A percentile compares a stretch with the other conserved stretches of the same genome.
Evolutionary conservation across 2,329 filamentous ascomycete species (phyloP).

Genomic region (Whalleya microplaca): DNA sequence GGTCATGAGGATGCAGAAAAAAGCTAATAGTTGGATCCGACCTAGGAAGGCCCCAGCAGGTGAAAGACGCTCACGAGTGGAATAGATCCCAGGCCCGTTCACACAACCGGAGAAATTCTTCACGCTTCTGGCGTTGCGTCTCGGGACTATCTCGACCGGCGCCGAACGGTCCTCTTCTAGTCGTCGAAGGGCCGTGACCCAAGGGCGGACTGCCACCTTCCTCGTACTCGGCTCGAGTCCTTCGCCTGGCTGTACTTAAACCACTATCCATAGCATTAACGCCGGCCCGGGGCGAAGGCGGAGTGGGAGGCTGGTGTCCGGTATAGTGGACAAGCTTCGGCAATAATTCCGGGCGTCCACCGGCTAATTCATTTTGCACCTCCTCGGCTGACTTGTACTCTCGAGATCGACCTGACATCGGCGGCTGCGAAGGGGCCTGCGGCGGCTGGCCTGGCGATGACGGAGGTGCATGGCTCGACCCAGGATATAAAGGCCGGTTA

Average conservation of each 20-base stretch:
- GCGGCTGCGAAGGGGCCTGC: conserved; percentile 51
- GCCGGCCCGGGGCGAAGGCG: conserved; percentile 74
- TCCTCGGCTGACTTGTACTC: conserved; percentile 97
- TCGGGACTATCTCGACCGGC: conserved; percentile 83
- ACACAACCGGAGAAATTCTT: conserved; percentile 87
- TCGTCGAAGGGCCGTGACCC: conserved; percentile 69
- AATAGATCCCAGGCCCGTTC: conserved; percentile 95
- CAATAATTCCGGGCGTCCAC: conserved; percentile 88
- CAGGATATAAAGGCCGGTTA: conserved; percentile 57
- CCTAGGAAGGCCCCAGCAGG: conserved; percentile 5
- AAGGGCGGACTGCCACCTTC: conserved; percentile 83
- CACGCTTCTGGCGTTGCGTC: conserved; percentile 82
- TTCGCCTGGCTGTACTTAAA: conserved; percentile 69
- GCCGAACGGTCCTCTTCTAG: conserved; percentile 72
- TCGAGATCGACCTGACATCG: conserved; percentile 67
- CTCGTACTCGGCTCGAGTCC: conserved; percentile 89
- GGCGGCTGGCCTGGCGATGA: conserved; percentile 78
- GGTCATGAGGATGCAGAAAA: conserved; percentile 23
- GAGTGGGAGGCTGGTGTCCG: conserved; percentile 89
- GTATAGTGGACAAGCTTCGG: conserved; percentile 96
- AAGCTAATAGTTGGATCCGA: conserved; percentile 12
- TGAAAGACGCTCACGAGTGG: conserved; percentile 73
- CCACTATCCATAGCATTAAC: conserved; percentile 50
- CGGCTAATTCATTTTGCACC: conserved; percentile 85
- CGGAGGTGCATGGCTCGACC: conserved; percentile 68